Conservation (phyloP, 2,329 filamentous ascomycete species). For the Arthrocladium fulminans region DNA sequence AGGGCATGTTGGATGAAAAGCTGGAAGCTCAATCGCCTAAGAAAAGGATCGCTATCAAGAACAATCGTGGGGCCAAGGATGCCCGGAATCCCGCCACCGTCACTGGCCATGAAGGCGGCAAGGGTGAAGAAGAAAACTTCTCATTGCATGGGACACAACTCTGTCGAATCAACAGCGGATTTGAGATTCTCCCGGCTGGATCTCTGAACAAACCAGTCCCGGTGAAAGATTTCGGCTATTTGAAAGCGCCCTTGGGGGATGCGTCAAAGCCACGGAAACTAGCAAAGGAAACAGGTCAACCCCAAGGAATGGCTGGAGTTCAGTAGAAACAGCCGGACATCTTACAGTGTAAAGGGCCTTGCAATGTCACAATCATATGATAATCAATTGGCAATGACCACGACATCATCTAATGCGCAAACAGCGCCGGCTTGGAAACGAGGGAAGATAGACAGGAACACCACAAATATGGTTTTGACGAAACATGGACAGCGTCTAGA, state of each 20-base stretch:
- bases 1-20: constrained; percentile 17
- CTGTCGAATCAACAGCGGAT: constrained; percentile 18
- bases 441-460: neutral
- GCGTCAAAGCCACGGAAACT: constrained; percentile 14
- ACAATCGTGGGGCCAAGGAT: neutral
- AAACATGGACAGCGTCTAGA: neutral
- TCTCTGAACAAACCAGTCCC: constrained; percentile 13
- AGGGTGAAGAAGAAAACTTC: constrained; percentile 4
- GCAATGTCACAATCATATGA: neutral
- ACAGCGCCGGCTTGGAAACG: constrained; percentile 5
- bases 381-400: neutral
- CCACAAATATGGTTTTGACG: constrained; percentile 6
- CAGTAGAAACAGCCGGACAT: constrained; percentile 10
- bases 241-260: constrained; percentile 6
- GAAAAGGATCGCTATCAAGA: constrained; percentile 5
- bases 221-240: constrained; percentile 16
- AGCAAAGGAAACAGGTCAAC: constrained; percentile 14
- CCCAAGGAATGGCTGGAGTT: constrained; percentile 13
- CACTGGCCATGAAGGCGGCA: neutral
- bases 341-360: neutral
- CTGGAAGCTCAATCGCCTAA: constrained; percentile 6
- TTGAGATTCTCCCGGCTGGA: constrained; percentile 20
- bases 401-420: constrained; percentile 1
- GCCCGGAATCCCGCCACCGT: neutral
- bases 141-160: constrained; percentile 17